Evolutionary conservation across 176 grass and related monocot genomes (phyloP).

Genomic region (Triticum timopheevii): DNA sequence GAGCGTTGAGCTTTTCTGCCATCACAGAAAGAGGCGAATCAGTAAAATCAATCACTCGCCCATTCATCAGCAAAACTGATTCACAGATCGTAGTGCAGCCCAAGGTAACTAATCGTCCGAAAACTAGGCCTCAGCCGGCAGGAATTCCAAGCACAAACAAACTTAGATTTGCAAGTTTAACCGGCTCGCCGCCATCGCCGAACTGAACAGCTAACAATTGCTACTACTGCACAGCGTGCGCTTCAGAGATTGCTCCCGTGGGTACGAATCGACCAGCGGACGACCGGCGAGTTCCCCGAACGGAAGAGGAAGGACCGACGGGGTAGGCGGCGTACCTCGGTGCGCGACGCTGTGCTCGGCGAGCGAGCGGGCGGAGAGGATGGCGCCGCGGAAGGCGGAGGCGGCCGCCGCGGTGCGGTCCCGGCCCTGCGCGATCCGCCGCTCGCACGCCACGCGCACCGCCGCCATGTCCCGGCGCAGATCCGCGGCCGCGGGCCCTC

Average conservation of each 20-base stretch:
- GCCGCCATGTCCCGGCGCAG: conserved; percentile 36
- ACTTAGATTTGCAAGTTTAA: too few species aligned
- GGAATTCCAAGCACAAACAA: too few species aligned
- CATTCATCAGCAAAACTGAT: not conserved
- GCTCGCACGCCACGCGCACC: conserved; percentile 24
- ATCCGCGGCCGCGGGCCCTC: not conserved
- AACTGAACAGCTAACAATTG: not conserved
- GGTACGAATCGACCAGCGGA: not conserved
- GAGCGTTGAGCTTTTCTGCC: conserved; percentile 41
- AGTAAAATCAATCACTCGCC: not conserved
- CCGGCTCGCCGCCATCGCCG: not conserved
- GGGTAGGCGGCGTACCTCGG: conserved; percentile 36
- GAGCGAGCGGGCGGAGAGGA: conserved; percentile 61
- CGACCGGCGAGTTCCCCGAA: not conserved
- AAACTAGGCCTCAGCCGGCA: too few species aligned
- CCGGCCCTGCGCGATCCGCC: conserved; percentile 26
- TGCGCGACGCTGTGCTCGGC: conserved; percentile 38
- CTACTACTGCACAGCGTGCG: too few species aligned
- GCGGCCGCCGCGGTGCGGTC: conserved; percentile 29
- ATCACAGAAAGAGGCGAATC: not conserved
- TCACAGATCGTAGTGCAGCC: not conserved
- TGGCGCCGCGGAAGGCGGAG: conserved; percentile 46
- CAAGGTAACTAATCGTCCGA: not conserved
- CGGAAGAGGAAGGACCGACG: not conserved
- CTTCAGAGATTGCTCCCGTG: too few species aligned